A percentile compares a stretch with the other conserved stretches of the same genome.
These are phyloP conservation scores for Colletotrichum noveboracense DNA, from an alignment of 2,329 filamentous ascomycete genomes.

Conservation along the genomic window DNA sequence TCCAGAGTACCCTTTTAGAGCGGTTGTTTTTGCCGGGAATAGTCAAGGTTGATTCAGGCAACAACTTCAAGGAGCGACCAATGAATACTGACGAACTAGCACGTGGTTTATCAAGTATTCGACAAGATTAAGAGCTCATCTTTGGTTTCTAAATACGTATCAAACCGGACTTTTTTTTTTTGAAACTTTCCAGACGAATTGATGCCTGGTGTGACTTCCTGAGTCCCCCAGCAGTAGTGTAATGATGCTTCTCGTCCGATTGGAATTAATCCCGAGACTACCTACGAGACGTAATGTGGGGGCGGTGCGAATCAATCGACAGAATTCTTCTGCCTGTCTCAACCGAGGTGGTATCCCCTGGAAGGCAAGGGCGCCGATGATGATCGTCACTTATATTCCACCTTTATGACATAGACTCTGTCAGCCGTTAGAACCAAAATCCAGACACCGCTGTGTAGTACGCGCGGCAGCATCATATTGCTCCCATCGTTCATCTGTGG, in stretches of 20 bases:
- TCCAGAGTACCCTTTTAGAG: not conserved
- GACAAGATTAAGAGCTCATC: not conserved
- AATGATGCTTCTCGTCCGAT: not conserved
- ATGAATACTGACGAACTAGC: not conserved
- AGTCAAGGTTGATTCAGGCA: not conserved
- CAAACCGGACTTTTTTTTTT: rapidly evolving
- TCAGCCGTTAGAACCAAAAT: not conserved
- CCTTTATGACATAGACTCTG: not conserved
- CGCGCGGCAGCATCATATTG: not conserved
- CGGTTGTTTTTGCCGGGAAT: not conserved
- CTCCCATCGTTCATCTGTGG: not conserved
- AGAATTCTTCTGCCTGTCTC: not conserved
- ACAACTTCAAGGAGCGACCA: not conserved
- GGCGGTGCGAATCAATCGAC: not conserved
- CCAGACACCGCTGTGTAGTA: rapidly evolving
- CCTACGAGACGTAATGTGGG: not conserved
- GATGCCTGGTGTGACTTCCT: rapidly evolving
- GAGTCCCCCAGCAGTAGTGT: not conserved
- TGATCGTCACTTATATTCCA: not conserved
- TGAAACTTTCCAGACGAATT: rapidly evolving
- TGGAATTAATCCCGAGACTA: not conserved
- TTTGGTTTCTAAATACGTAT: not conserved
- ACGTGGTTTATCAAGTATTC: not conserved
- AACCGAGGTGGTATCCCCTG: not conserved
- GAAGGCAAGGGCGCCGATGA: not conserved